Evolutionary conservation across 164 flowering plant species (phyloP).

Genomic region (Litsea cubeba): DNA sequence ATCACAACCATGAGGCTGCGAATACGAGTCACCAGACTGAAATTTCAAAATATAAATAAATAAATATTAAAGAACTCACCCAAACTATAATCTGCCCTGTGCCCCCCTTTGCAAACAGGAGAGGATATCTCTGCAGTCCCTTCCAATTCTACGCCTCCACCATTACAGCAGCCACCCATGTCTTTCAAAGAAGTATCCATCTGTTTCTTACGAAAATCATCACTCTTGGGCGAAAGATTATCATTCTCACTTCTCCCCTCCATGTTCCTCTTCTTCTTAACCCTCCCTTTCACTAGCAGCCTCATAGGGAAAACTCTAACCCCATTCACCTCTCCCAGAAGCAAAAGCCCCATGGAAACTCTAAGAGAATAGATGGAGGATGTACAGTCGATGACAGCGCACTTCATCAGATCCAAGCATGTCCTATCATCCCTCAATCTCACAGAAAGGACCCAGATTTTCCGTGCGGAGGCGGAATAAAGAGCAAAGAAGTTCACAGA

Average conservation of each 20-base stretch:
- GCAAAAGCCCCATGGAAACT: slow-evolving; percentile 48
- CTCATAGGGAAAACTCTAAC: slow-evolving; percentile 69
- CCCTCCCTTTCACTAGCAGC: slow-evolving; percentile 53
- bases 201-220: background rate
- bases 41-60: too few relatives aligned
- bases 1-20: too few relatives aligned
- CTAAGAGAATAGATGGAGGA: slow-evolving; percentile 46
- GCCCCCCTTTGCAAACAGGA: slow-evolving; percentile 17
- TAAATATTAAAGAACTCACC: slow-evolving; percentile 28
- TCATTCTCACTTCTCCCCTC: slow-evolving; percentile 4
- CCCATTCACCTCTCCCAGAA: slow-evolving; percentile 78
- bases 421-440: slow-evolving; percentile 29
- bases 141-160: slow-evolving; percentile 1
- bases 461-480: slow-evolving; percentile 48
- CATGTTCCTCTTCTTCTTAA: slow-evolving; percentile 19
- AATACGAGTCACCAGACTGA: too few relatives aligned
- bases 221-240: background rate
- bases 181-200: slow-evolving; percentile 36
- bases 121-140: slow-evolving; percentile 15
- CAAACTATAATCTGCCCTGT: slow-evolving; percentile 4
- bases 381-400: slow-evolving; percentile 68
- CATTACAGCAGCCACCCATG: slow-evolving; percentile 13
- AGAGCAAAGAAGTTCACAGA: slow-evolving; percentile 54
- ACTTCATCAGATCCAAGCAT: slow-evolving; percentile 57
- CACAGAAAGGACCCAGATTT: slow-evolving; percentile 63